Evolutionary conservation across 139 green algal genomes (phyloP), one percentile per base, ranked within the genome.

Genomic region (Chlorella sp.): DNA sequence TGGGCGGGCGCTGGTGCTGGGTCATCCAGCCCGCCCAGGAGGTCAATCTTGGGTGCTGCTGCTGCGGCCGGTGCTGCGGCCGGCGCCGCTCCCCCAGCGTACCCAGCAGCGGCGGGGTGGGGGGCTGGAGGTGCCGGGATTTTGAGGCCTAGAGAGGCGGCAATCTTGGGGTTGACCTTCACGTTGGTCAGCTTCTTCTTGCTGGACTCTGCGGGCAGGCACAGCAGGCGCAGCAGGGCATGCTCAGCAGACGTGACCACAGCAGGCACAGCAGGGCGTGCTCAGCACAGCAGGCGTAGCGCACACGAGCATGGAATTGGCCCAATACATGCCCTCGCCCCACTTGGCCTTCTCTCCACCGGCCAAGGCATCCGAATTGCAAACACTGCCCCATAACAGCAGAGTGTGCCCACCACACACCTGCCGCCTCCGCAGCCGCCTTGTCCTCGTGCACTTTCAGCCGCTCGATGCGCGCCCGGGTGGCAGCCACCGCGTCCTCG

Each of bases 101-200:
- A 22, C 48, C n/a, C n/a, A 30, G 61, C 9, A 64, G 80, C 14
- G 75, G 89, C 39, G 71, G 75, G 22, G 68, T 53, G 36, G 57
- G 85, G 34, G 12, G 64, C 53, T 42, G 85, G 30, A 16, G 39
- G 57, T 64, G 83, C 60, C 57, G 89, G 89, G 28, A 91, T 34
- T 39, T 93, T 91, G 2, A 93, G 84, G 3, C 92, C 92, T 77
- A 98, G 95, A 14, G 94, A 94, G 1, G 94, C 95, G 14, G 93
- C 93, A 53, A 98, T 97, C 30, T 93, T 93, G 19, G 96, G 94
- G 85, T 97, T 95, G 81, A 98, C 95, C 88, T 94, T 95, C 21
- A 98, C 92, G 22, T 98, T 92, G 0, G 90, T 94, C 37, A 98
- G 93, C 91, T 96, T 96, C 90, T 98, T 97, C 69, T 91, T 69